A percentile compares a stretch with the other conserved stretches of the same genome.
These are phyloP conservation scores for Pyrenochaeta sp. DNA, from an alignment of 2,329 filamentous ascomycete species.

Conservation along the genomic window DNA sequence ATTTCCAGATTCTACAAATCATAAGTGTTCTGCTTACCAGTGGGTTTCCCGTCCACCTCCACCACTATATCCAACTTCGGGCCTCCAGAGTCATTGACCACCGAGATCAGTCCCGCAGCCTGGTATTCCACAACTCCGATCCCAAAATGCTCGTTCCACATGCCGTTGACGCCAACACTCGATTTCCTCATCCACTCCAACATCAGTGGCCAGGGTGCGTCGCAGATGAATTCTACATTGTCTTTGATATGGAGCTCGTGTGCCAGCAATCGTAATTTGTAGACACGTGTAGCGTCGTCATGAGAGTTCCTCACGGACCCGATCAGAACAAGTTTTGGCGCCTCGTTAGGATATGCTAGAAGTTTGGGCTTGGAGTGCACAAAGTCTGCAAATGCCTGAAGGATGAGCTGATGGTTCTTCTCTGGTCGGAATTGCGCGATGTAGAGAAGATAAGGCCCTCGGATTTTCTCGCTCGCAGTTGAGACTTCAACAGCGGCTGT, in stretches of 20 bases:
- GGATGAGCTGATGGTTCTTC: conserved; percentile 90
- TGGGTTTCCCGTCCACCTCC: conserved; percentile 77
- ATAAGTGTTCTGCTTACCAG: conserved; percentile 60
- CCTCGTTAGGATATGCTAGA: conserved; percentile 54
- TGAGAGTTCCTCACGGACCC: conserved; percentile 86
- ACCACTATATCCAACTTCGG: conserved; percentile 94
- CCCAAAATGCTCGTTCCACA: conserved; percentile 99
- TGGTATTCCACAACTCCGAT: conserved; percentile 99
- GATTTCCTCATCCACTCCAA: conserved; percentile 78
- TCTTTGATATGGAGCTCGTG: conserved; percentile 85
- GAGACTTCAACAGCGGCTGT: conserved; percentile 76
- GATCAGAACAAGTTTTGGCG: conserved; percentile 79
- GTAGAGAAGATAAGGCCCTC: conserved; percentile 81
- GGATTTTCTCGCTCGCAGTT: conserved; percentile 69
- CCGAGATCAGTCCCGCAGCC: conserved; percentile 88
- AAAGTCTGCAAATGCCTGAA: conserved; percentile 84
- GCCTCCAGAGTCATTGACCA: conserved; percentile 92
- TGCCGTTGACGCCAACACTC: conserved; percentile 91
- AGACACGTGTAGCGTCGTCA: conserved; percentile 82
- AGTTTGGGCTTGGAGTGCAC: conserved; percentile 50
- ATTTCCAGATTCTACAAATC: background rate
- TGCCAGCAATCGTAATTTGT: conserved; percentile 83
- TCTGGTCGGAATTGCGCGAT: conserved; percentile 98
- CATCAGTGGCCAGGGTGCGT: conserved; percentile 88
- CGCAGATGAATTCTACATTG: conserved; percentile 83